A percentile compares a stretch with the other conserved stretches of the same genome.
phyloP scores from a whole-genome alignment of 1,284 basidiomycete genomes.

The Volvariella surrecta region DNA sequence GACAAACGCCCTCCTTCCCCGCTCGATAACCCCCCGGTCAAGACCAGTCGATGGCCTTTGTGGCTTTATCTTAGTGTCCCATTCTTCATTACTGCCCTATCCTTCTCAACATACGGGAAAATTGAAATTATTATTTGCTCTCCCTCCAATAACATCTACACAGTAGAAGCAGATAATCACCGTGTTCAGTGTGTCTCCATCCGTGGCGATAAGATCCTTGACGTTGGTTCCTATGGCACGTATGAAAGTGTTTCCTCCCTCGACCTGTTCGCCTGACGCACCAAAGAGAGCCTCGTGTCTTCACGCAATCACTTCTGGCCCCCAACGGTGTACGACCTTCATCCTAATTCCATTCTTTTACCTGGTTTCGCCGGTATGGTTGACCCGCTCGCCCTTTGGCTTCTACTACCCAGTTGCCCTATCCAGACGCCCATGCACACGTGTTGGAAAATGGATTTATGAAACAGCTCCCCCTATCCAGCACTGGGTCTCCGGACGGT shows the following conservation, averaged over 20 bases:
- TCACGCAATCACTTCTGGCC: background rate
- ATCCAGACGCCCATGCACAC: constrained; percentile 74
- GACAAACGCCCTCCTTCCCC: no score
- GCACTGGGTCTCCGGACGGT: constrained; percentile 55
- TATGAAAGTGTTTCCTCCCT: background rate
- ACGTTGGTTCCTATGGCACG: constrained; percentile 48
- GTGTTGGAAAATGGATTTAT: constrained; percentile 65
- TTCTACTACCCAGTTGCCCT: background rate
- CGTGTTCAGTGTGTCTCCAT: constrained; percentile 67
- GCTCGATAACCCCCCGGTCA: no score
- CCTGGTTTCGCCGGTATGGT: constrained; percentile 60
- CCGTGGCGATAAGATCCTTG: constrained; percentile 41
- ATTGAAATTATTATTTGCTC: constrained; percentile 41
- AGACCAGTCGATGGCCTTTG: no score
- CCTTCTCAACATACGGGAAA: background rate
- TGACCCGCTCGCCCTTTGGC: background rate
- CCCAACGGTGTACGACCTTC: constrained; percentile 8
- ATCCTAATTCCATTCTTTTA: constrained; percentile 40
- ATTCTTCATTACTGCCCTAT: background rate
- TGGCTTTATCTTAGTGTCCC: no score
- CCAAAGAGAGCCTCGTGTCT: background rate
- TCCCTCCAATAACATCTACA: constrained; percentile 36
- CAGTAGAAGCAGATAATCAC: constrained; percentile 36
- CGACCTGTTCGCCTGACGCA: no score
- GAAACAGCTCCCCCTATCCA: constrained; percentile 54